Evolutionary conservation across 345 rosid species (phyloP), one percentile per base, ranked within the genome.

Genomic region (Abelmoschus esculentus): DNA sequence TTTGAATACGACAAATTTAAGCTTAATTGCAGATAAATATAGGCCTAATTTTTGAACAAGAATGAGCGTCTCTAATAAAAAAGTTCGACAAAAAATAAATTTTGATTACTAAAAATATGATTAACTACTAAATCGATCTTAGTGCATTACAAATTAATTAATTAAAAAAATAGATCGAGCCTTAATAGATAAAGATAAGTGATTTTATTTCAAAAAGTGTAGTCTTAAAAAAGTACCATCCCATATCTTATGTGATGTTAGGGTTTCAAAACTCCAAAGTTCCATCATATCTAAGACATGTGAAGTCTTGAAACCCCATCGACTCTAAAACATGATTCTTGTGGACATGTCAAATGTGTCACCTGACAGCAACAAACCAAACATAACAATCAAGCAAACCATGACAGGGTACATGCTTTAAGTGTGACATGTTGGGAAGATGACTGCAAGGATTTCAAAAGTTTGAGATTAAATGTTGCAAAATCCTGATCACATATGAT

Each of bases 401-500:
- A 70, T 67, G 74, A 64, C 46, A 29, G 4, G 3, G 66, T 67
- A 31, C 44, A 54, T 76, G 70, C 71, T 58, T 81, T 62, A 31
- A 14, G 53, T 68, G 69, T 31, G 55, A 18, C 40, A 76, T 40
- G 72, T 56, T 60, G 73, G 34, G 78, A 59, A 68, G 64, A 58
- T 18, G 15, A 12, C 40, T 54, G 65, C 75, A 75, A 73, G 75
- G 31, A 73, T 77, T 77, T 73, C 69, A 73, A 9, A 10, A 26
- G 7, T 32, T 8, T 15, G 7, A 47, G 6, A 47, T 47, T 47
- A 12, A 47, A 47, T 13, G 9, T 6, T 15, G 0, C 19, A 13
- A 15, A 50, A 50, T 50, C 19, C 7, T 3, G 3, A 47, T 50
- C 19, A n/a, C 18, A 4, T 5, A 14, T n/a, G 7, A 50, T 50